phyloP scores from a whole-genome alignment of 1,284 basidiomycete species.

The Apiotrichum laibachii region DNA sequence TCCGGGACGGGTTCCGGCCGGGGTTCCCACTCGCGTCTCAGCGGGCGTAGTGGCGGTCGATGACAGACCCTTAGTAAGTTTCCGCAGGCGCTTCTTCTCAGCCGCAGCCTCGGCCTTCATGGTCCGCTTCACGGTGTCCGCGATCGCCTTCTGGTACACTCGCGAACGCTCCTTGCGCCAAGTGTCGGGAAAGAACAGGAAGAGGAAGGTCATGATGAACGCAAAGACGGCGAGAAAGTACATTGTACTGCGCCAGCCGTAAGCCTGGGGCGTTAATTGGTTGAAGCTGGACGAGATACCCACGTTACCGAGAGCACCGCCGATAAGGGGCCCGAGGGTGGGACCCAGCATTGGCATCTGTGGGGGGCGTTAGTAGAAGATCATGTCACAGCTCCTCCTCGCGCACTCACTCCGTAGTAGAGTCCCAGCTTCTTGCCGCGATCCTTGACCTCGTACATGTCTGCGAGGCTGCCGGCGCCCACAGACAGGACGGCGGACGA shows the following conservation, averaged over 20 bases:
- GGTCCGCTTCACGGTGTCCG: slow-evolving; percentile 42
- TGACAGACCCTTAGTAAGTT: slow-evolving; percentile 27
- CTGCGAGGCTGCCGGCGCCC: slow-evolving; percentile 72
- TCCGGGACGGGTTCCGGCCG: slow-evolving; percentile 1
- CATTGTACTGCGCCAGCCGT: slow-evolving; percentile 74
- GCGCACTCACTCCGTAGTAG: slow-evolving; percentile 32
- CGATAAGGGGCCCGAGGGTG: slow-evolving; percentile 66
- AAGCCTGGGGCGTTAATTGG: slow-evolving; percentile 50
- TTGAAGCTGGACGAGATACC: neutral
- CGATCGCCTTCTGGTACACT: slow-evolving; percentile 64
- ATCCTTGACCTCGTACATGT: slow-evolving; percentile 75
- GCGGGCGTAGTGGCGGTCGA: slow-evolving; percentile 35
- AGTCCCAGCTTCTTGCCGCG: slow-evolving; percentile 63
- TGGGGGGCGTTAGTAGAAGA: too few relatives aligned
- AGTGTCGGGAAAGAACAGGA: slow-evolving; percentile 72
- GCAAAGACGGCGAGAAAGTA: slow-evolving; percentile 73
- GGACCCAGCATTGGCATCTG: slow-evolving; percentile 55
- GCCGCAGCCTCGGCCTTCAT: slow-evolving; percentile 29
- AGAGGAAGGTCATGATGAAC: slow-evolving; percentile 59
- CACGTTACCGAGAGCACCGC: slow-evolving; percentile 58
- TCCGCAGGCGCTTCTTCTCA: slow-evolving; percentile 32
- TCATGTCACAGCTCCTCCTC: too few relatives aligned
- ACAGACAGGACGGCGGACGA: slow-evolving; percentile 72
- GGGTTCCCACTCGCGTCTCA: slow-evolving; percentile 15
- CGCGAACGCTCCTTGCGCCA: slow-evolving; percentile 75